Evolutionary conservation across 176 grass and related monocot species (phyloP).

Genomic region (Oryza longistaminata): DNA sequence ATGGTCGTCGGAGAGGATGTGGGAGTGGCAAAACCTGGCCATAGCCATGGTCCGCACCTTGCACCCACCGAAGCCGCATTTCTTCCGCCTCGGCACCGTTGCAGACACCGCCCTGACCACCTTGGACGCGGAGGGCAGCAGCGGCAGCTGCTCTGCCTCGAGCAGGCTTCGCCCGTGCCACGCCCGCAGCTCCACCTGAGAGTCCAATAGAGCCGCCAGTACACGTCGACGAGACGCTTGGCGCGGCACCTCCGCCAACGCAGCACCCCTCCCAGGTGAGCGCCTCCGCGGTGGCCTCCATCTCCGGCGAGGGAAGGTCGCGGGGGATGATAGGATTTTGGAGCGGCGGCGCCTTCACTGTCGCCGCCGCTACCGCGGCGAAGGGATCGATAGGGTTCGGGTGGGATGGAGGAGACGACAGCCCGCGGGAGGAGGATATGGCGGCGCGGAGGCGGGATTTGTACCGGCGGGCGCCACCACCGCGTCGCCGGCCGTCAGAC

Average conservation of each 20-base stretch:
- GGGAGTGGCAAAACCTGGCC: conserved; percentile 71
- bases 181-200: conserved; percentile 71
- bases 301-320: conserved; percentile 37
- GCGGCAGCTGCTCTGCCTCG: conserved; percentile 39
- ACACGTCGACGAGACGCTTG: conserved; percentile 44
- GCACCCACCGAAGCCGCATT: conserved; percentile 74
- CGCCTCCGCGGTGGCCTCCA: conserved; percentile 49
- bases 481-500: too few relatives aligned
- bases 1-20: conserved; percentile 62
- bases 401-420: too few relatives aligned
- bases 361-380: neutral
- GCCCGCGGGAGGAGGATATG: conserved; percentile 7
- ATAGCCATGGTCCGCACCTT: conserved; percentile 89
- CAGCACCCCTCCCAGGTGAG: conserved; percentile 77
- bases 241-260: conserved; percentile 55
- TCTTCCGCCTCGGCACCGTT: conserved; percentile 47
- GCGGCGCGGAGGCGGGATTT: neutral
- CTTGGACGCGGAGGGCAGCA: neutral
- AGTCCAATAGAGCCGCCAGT: conserved; percentile 70
- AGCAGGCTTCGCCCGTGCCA: conserved; percentile 65
- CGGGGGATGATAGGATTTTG: conserved; percentile 19
- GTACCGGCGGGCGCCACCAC: too few relatives aligned
- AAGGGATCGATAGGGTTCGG: neutral
- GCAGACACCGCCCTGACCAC: conserved; percentile 24
- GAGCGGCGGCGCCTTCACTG: neutral